These are phyloP conservation scores for Saccharomycopsis javanensis DNA, from an alignment of 805 yeast species.

Conservation along the genomic window DNA sequence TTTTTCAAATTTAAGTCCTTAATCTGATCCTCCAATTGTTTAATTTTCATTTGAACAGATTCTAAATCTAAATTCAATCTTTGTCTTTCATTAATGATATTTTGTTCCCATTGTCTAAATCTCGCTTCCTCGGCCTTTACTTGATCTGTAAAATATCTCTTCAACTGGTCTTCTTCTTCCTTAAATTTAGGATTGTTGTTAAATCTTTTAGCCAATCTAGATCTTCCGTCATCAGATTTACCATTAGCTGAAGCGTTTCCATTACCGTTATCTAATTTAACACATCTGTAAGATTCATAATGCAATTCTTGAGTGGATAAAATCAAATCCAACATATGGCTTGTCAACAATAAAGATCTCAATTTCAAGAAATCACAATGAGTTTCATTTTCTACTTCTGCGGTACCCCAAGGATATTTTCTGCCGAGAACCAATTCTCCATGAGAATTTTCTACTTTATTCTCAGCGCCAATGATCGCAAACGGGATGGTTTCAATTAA, in stretches of 20 bases:
- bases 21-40: constrained; percentile 66
- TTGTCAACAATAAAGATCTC: constrained; percentile 68
- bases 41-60: constrained; percentile 70
- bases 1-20: constrained; percentile 49
- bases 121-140: constrained; percentile 94
- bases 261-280: constrained; percentile 43
- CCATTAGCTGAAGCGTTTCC: constrained; percentile 24
- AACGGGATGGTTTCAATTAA: constrained; percentile 80
- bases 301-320: constrained; percentile 73
- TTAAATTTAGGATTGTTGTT: constrained; percentile 84
- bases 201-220: constrained; percentile 25
- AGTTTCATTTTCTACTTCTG: constrained; percentile 75
- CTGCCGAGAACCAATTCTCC: constrained; percentile 69
- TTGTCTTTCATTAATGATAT: constrained; percentile 89
- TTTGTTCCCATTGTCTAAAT: constrained; percentile 97
- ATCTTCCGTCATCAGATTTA: constrained; percentile 35
- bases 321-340: constrained; percentile 75
- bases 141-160: constrained; percentile 93
- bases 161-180: constrained; percentile 91
- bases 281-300: constrained; percentile 68
- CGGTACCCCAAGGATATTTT: constrained; percentile 85
- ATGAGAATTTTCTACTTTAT: constrained; percentile 50
- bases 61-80: constrained; percentile 90
- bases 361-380: constrained; percentile 81
- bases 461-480: constrained; percentile 72